A percentile compares a stretch with the other conserved stretches of the same genome.
phyloP scores from a whole-genome alignment of 352 stramenopile species.

The Phytophthora cajani region DNA sequence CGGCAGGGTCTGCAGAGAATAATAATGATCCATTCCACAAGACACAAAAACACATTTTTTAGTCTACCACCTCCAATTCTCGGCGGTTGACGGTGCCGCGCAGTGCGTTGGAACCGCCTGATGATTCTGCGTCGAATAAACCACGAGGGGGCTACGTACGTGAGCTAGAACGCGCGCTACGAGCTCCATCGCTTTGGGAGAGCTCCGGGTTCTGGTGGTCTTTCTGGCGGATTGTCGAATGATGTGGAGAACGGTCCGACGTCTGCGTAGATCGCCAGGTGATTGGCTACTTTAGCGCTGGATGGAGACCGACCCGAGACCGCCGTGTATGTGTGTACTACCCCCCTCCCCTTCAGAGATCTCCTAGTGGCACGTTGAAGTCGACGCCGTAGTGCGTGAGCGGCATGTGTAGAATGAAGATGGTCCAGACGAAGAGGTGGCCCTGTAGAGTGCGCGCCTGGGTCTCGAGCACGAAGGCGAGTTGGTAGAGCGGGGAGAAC shows the following conservation, averaged over 20 bases:
- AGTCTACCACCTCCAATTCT: conserved; percentile 10
- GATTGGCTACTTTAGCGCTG: conserved; percentile 17
- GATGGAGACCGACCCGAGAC: neutral
- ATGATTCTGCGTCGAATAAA: neutral
- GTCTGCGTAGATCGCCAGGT: conserved; percentile 1
- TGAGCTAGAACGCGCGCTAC: conserved; percentile 34
- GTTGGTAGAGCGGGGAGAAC: neutral
- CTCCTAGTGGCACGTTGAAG: too few relatives aligned
- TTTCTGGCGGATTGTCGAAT: conserved; percentile 19
- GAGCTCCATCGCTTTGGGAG: conserved; percentile 24
- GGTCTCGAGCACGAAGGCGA: conserved; percentile 1
- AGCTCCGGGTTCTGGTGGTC: conserved; percentile 31
- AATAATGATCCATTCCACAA: neutral
- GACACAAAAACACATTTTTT: neutral
- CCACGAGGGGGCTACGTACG: conserved; percentile 18
- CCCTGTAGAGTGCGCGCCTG: neutral
- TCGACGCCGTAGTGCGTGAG: neutral
- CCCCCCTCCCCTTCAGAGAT: too few relatives aligned
- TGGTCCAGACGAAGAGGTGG: too few relatives aligned
- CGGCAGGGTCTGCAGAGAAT: conserved; percentile 50
- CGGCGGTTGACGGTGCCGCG: neutral
- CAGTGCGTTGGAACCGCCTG: neutral
- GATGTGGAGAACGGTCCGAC: conserved; percentile 7
- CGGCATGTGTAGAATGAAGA: neutral
- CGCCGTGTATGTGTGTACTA: too few relatives aligned